Base-by-base conservation (phyloP, 31 red algal species). In the Odonthalia washingtoniensis region DNA sequence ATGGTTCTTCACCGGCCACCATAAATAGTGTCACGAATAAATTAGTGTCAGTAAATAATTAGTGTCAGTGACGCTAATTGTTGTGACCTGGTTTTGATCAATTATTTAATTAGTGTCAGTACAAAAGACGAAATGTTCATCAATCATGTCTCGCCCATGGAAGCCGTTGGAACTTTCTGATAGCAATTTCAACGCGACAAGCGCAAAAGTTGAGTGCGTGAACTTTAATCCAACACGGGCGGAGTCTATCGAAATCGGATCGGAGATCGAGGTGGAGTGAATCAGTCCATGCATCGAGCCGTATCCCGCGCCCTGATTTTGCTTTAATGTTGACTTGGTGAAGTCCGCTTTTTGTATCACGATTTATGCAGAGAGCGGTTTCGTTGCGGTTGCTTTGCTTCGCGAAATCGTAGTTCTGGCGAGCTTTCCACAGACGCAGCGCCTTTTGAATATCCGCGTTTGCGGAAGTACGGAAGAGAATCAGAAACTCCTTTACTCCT, bases 401-500 rank as follows among this genome's bases (percentile, higher is more conserved):
- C n/a, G n/a, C n/a, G n/a, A n/a, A n/a, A 57, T 21, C 21, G 21
- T 40, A 75, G 5, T 36, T 35, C n/a, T 14, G 17, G 5, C 72
- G 17, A 36, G 17, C 30, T 6, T 40, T 42, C 72, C 6, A 36
- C 6, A 42, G 27, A n/a, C 72, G 72, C 36, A n/a, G 35, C 18
- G 72, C 3, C 4, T 42, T 36, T 41, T 75, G 72, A 18, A 75
- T 35, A 42, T 75, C 41, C 18, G 72, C 72, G 5, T 75, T 75
- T 41, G 33, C 4, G 38, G 14, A 6, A 39, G 36, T 75, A 3
- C 38, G 2, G 33, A 75, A 75, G 3, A 75, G 72, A 27, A n/a
- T 24, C 5, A 37, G 72, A 39, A 75, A 40, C 36, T 75, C 3
- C 18, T 14, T 39, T 6, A 75, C 72, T 5, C 33, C 72, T 39